Evolutionary conservation across 257 asterid species (phyloP).

Genomic region (Rubia yunnanensis): DNA sequence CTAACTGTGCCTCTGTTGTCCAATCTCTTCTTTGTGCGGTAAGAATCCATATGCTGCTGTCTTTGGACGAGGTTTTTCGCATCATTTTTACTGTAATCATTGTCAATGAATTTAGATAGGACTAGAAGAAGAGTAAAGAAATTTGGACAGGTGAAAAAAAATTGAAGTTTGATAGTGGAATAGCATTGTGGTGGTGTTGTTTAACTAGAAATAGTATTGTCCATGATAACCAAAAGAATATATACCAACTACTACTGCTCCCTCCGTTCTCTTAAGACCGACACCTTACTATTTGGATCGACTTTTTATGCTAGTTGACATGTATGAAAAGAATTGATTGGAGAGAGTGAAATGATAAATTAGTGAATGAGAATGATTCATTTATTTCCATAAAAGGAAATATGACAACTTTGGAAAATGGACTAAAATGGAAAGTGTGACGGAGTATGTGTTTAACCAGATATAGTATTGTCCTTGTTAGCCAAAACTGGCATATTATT

Average conservation of each 20-base stretch:
- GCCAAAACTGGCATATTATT: neutral
- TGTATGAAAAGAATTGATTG: no score
- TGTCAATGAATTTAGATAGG: neutral
- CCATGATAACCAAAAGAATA: no score
- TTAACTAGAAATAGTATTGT: no score
- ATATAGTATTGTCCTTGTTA: neutral
- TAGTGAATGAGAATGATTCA: no score
- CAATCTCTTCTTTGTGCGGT: conserved; percentile 80
- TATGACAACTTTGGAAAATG: no score
- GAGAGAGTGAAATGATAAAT: no score
- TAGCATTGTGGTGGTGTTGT: no score
- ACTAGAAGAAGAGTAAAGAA: neutral
- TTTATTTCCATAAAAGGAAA: no score
- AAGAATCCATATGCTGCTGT: conserved; percentile 14
- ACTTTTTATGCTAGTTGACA: no score
- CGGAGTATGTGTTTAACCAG: neutral
- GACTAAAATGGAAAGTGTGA: no score
- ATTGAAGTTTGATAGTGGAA: neutral
- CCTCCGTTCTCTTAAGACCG: no score
- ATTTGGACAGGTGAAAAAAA: neutral
- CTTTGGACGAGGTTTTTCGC: neutral
- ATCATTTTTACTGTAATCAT: neutral
- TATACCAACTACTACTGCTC: neutral
- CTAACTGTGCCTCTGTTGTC: conserved; percentile 59
- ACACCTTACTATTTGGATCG: no score